Evolutionary conservation across 2,329 filamentous ascomycete genomes (phyloP).

Genomic region (Cryphonectria naterciae): DNA sequence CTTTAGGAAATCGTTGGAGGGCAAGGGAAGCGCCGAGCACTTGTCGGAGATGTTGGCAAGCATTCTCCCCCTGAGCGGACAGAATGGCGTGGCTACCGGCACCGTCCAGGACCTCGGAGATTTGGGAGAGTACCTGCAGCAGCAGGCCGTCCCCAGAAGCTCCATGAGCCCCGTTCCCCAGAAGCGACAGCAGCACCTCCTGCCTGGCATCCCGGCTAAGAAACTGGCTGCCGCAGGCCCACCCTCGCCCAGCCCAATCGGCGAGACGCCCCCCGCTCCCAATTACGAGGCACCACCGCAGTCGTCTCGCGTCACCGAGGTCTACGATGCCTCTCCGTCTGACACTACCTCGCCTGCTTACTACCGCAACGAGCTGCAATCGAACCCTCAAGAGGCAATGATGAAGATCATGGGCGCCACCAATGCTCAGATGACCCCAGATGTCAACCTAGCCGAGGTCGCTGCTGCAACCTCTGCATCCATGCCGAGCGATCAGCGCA

Average conservation of each 20-base stretch:
- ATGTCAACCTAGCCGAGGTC: constrained; percentile 59
- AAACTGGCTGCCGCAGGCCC: constrained; percentile 36
- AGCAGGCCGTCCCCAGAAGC: constrained; percentile 45
- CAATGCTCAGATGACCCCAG: constrained; percentile 56
- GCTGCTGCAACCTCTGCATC: constrained; percentile 60
- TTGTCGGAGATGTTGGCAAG: constrained; percentile 83
- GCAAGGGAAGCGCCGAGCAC: constrained; percentile 74
- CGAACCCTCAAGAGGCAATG: constrained; percentile 64
- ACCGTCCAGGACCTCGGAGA: constrained; percentile 66
- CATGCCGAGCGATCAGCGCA: constrained; percentile 60
- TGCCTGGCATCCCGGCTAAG: constrained; percentile 57
- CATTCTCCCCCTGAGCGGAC: constrained; percentile 62
- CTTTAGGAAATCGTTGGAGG: constrained; percentile 90
- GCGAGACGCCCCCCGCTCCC: constrained; percentile 19
- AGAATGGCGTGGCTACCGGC: constrained; percentile 52
- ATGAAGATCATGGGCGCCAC: constrained; percentile 69
- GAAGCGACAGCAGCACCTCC: constrained; percentile 57
- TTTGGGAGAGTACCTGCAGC: constrained; percentile 61
- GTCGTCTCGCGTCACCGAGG: constrained; percentile 63
- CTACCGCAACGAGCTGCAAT: constrained; percentile 59
- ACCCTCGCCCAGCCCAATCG: constrained; percentile 34
- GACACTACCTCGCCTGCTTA: constrained; percentile 52
- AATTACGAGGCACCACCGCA: constrained; percentile 37
- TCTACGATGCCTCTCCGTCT: constrained; percentile 57
- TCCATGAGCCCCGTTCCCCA: constrained; percentile 44